Percentiles rank a stretch among this genome's conserved stretches.
Evolutionary conservation across 805 yeast species (phyloP).

Genomic region (Yamadazyma endophytica): DNA sequence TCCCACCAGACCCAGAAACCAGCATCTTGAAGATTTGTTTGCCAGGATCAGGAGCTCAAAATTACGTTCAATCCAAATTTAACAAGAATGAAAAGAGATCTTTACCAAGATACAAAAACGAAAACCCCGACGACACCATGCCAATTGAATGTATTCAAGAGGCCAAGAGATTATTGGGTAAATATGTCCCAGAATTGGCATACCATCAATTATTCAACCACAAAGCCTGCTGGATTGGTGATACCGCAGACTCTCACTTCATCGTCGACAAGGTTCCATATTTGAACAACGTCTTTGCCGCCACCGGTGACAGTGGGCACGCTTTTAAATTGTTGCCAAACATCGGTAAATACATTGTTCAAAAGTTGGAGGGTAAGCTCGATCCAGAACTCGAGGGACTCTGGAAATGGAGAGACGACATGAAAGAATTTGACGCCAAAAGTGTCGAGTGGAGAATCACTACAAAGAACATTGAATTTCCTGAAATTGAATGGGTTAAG

Average conservation of each 20-base stretch:
- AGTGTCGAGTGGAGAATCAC: constrained; percentile 10
- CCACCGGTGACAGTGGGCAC: constrained; percentile 39
- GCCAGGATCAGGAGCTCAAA: constrained; percentile 21
- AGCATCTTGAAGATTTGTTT: constrained; percentile 34
- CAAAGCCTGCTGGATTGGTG: constrained; percentile 30
- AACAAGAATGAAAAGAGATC: constrained; percentile 15
- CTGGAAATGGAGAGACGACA: constrained; percentile 15
- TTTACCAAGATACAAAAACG: constrained; percentile 29
- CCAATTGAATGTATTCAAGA: constrained; percentile 25
- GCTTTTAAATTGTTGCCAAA: constrained; percentile 34
- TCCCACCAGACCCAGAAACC: constrained; percentile 42
- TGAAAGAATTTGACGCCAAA: constrained; percentile 8
- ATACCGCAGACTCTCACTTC: constrained; percentile 29
- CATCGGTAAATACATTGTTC: constrained; percentile 20
- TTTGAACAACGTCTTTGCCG: constrained; percentile 21
- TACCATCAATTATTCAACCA: constrained; percentile 16
- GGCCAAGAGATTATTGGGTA: constrained; percentile 21
- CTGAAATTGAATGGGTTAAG: constrained; percentile 10
- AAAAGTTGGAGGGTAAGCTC: constrained; percentile 7
- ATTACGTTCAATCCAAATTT: constrained; percentile 12
- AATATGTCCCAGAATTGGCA: constrained; percentile 37
- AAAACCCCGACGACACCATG: constrained; percentile 25
- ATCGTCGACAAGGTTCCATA: constrained; percentile 30
- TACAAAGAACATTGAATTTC: constrained; percentile 6
- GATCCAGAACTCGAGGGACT: constrained; percentile 3